Evolutionary conservation across 345 rosid genomes (phyloP), one percentile per base, ranked within the genome.

Genomic region (Syzygium oleosum): DNA sequence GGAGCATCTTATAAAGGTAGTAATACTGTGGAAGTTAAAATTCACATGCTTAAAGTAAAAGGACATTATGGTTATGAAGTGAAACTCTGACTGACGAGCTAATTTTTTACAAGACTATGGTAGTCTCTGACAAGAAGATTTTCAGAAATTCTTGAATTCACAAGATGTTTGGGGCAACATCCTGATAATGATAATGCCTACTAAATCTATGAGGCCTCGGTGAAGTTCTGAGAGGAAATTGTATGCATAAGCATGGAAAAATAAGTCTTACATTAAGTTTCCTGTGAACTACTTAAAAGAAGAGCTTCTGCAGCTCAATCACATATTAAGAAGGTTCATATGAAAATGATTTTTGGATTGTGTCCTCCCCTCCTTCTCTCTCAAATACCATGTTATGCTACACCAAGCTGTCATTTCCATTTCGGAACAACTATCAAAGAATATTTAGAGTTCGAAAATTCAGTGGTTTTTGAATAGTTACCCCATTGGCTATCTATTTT

Each of bases 1-100:
- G 86, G 94, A 96, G 84, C 89, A 92, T 85, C 96, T 96, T 46
- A 88, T 94, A 23, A 96, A 94, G 99, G 99, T 96, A 90, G 77
- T 87, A 52, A 51, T 86, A 86, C 86, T 15, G 25, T 38, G 29
- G 54, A 87, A 87, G n/a, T 56, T 49, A 4, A 86, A 23, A 51
- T n/a, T 61, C 52, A 52, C 16, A 61, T 84, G 86, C 51, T 84
- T 87, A 19, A 6, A 51, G 41, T 61, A 56, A 34, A 38, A 5
- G 59, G 77, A 23, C 38, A 16, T 46, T 52, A 41, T 54, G 27
- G 85, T 55, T 43, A 53, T 55, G 41, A 85, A 5, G 25, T 85
- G 86, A 52, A 21, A 54, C 16, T 52, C 56, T 51, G 56, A 84
- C 15, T 17, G 1, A 84, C 15, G 1, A 77, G 25, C 54, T 73